These are phyloP conservation scores for Emericellopsis cladophorae DNA, from an alignment of 2,329 filamentous ascomycete genomes.

Conservation along the genomic window DNA sequence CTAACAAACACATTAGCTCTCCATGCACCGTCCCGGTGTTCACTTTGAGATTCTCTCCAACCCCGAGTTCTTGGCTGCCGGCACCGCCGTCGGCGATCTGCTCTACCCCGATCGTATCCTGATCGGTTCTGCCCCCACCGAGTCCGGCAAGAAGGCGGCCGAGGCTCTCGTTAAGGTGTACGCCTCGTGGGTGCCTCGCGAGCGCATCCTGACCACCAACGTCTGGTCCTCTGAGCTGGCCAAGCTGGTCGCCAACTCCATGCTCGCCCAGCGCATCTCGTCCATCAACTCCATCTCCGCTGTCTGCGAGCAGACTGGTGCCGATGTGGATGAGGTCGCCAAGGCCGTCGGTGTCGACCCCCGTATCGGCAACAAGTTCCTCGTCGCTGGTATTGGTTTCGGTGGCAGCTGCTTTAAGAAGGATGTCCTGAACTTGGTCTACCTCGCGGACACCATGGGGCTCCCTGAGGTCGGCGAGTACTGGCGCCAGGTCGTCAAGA, in stretches of 20 bases:
- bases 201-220: slow-evolving; percentile 59
- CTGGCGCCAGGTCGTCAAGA: slow-evolving; percentile 60
- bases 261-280: slow-evolving; percentile 69
- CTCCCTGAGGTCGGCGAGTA: slow-evolving; percentile 62
- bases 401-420: slow-evolving; percentile 76
- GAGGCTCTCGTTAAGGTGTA: slow-evolving; percentile 54
- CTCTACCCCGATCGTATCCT: slow-evolving; percentile 60
- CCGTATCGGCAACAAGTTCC: slow-evolving; percentile 59
- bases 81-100: slow-evolving; percentile 61
- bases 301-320: slow-evolving; percentile 64
- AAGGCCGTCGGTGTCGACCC: slow-evolving; percentile 55
- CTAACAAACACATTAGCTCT: slow-evolving; percentile 26
- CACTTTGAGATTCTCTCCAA: slow-evolving; percentile 70
- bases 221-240: slow-evolving; percentile 68
- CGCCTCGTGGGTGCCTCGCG: slow-evolving; percentile 53
- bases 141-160: slow-evolving; percentile 48
- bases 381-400: slow-evolving; percentile 66
- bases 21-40: slow-evolving; percentile 46
- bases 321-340: slow-evolving; percentile 62
- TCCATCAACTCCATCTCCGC: slow-evolving; percentile 75
- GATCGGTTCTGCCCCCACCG: slow-evolving; percentile 55
- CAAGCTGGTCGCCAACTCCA: slow-evolving; percentile 68
- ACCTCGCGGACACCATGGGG: slow-evolving; percentile 58
- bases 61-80: slow-evolving; percentile 70
- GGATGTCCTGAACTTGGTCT: slow-evolving; percentile 61